Base-by-base conservation (phyloP, 163 green algal genomes). In the Scenedesmus sp. region DNA sequence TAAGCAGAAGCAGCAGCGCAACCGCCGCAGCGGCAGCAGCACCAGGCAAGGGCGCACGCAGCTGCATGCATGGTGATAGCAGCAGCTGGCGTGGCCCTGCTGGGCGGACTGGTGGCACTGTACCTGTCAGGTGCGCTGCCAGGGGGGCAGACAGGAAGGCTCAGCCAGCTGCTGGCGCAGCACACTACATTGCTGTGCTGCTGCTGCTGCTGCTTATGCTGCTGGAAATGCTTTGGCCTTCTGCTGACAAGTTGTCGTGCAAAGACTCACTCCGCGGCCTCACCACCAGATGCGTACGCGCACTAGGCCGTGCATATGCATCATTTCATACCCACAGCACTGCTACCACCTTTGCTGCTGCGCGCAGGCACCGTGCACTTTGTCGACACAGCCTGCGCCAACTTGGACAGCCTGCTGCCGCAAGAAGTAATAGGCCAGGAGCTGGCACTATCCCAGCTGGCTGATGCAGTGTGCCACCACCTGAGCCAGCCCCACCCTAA, bases 391-490 rank as follows among this genome's bases (percentile, higher is more conserved):
- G 96, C 94, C 8, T 99, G 97, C 88, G 54, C 93, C 16, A 94
- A 94, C n/a, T 59, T 98, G 4, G 97, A 97, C 66, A 16, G 91
- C 7, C 94, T 95, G 88, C 86, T 98, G 2, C 56, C 83, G 2
- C 83, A 76, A 3, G 64, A 94, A 13, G 54, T 99, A 0, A 93
- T 99, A 8, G 97, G 97, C 0, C 98, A 99, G 91, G 92, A 97
- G 20, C 89, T 98, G 52, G 97, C 97, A 0, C 70, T 98, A 1
- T 23, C 67, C 0, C 94, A 97, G 57, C 86, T 97, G 0, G 93
- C 93, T 0, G 96, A 98, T 82, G 96, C 96, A 3, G 93, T 99
- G 7, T 99, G 97, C 94, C 95, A 98, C 77, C 97, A 99, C 93
- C 54, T 99, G 6, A 55, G 79, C 0, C 55, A 92, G 34, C 67